Conservation (phyloP, 371 early-diverging fungal genomes). For the Rhizopus arrhizus region DNA sequence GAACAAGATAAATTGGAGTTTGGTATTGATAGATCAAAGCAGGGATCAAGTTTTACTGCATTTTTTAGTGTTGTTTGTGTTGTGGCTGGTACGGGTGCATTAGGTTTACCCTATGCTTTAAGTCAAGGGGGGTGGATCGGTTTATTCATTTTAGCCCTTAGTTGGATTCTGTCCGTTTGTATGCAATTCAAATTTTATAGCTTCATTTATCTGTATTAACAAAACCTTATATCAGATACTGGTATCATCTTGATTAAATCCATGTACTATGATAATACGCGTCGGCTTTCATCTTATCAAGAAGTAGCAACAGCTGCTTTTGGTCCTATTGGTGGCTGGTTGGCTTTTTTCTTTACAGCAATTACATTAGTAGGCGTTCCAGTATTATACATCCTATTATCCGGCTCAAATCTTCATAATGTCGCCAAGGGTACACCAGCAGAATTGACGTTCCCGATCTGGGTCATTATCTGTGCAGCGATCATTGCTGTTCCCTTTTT, state of each 20-base stretch:
- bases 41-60: constrained; percentile 47
- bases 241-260: constrained; percentile 74
- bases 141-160: constrained; percentile 39
- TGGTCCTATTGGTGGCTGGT: constrained; percentile 60
- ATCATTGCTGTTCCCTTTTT: constrained; percentile 72
- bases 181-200: constrained; percentile 12
- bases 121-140: constrained; percentile 85
- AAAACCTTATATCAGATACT: constrained; percentile 63
- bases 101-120: constrained; percentile 83
- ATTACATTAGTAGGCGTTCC: constrained; percentile 68
- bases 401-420: constrained; percentile 62
- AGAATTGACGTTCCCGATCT: constrained; percentile 42
- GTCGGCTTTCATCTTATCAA: constrained; percentile 44
- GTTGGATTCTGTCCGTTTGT: constrained; percentile 49
- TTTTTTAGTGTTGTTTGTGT: constrained; percentile 77
- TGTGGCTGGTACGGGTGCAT: constrained; percentile 83
- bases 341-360: constrained; percentile 69
- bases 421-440: constrained; percentile 39
- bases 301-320: constrained; percentile 70
- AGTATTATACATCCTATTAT: constrained; percentile 75
- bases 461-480: constrained; percentile 67
- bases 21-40: constrained; percentile 28
- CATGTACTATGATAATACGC: constrained; percentile 68
- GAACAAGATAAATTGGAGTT: constrained; percentile 11
- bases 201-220: constrained; percentile 19